These are phyloP conservation scores for Sugiyamaella neomexicana DNA, from an alignment of 1,139 yeast genomes.

Conservation along the genomic window DNA sequence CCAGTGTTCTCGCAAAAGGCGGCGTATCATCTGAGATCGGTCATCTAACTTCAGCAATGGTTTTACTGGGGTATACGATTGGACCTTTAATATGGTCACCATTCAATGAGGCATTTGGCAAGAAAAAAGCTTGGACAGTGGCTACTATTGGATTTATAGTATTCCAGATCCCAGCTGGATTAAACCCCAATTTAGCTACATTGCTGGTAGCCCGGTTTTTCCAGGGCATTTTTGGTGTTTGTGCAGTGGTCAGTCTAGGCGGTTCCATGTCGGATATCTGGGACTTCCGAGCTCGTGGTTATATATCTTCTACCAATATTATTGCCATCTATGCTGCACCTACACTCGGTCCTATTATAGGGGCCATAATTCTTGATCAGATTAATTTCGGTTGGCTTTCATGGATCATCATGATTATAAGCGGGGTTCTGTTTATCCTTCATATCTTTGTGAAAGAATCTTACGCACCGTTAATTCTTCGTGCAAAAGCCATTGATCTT, in stretches of 20 bases:
- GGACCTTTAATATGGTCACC: conserved; percentile 58
- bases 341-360: conserved; percentile 17
- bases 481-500: conserved; percentile 9
- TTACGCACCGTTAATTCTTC: conserved; percentile 14
- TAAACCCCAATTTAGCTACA: conserved; percentile 14
- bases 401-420: conserved; percentile 19
- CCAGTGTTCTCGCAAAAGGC: background rate
- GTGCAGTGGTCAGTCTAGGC: conserved; percentile 65
- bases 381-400: conserved; percentile 19
- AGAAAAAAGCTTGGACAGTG: conserved; percentile 52
- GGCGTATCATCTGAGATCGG: conserved; percentile 8
- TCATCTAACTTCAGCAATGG: conserved; percentile 12
- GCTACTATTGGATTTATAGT: conserved; percentile 46
- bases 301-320: conserved; percentile 15
- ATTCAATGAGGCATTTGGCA: conserved; percentile 54
- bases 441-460: conserved; percentile 13
- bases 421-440: conserved; percentile 12
- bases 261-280: conserved; percentile 51
- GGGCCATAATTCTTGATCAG: conserved; percentile 14
- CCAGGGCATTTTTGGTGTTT: conserved; percentile 16
- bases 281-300: conserved; percentile 14
- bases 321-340: conserved; percentile 20
- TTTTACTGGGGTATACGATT: conserved; percentile 54
- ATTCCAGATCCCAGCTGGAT: conserved; percentile 16
- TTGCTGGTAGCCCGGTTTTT: conserved; percentile 14